Evolutionary conservation across 169 alveolate genomes (phyloP).

Genomic region (Toxoplasma gondii): DNA sequence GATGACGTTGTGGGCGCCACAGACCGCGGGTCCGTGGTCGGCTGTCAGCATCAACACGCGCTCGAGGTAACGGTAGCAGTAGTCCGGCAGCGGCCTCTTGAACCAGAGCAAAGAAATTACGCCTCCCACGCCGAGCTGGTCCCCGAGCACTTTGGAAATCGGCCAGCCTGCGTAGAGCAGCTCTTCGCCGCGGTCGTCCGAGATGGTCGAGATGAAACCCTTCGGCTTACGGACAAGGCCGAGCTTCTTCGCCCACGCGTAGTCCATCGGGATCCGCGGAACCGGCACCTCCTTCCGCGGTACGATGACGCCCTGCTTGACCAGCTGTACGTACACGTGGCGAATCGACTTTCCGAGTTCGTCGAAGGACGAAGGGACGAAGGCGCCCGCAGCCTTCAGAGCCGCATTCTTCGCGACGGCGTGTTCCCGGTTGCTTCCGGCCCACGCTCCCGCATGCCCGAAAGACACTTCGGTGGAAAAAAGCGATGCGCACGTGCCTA

Average conservation of each 20-base stretch:
- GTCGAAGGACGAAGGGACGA: conserved; percentile 72
- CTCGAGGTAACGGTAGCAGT: conserved; percentile 71
- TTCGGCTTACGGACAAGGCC: conserved; percentile 74
- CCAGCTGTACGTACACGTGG: conserved; percentile 36
- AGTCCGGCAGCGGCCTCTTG: conserved; percentile 69
- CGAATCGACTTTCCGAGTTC: conserved; percentile 60
- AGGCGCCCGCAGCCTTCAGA: conserved; percentile 48
- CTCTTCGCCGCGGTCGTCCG: conserved; percentile 75
- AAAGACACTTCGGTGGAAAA: conserved; percentile 57
- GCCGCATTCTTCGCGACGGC: conserved; percentile 61
- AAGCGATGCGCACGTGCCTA: conserved; percentile 71
- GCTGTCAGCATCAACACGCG: conserved; percentile 73
- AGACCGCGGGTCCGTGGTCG: conserved; percentile 77
- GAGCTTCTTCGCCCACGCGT: conserved; percentile 76
- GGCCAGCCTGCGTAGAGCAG: conserved; percentile 47
- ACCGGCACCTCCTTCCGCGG: conserved; percentile 24
- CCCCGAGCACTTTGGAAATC: conserved; percentile 38
- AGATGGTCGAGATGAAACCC: conserved; percentile 71
- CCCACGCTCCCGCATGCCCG: conserved; percentile 70
- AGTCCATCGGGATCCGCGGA: conserved; percentile 72
- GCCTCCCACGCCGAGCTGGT: conserved; percentile 72
- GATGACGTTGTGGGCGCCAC: conserved; percentile 77
- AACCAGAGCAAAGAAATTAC: conserved; percentile 75
- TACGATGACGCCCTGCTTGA: conserved; percentile 41
- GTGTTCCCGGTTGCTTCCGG: conserved; percentile 47